Percentiles rank a stretch among this genome's conserved stretches.
phyloP scores from a whole-genome alignment of 345 rosid species.

The Rhodamnia rubescens region DNA sequence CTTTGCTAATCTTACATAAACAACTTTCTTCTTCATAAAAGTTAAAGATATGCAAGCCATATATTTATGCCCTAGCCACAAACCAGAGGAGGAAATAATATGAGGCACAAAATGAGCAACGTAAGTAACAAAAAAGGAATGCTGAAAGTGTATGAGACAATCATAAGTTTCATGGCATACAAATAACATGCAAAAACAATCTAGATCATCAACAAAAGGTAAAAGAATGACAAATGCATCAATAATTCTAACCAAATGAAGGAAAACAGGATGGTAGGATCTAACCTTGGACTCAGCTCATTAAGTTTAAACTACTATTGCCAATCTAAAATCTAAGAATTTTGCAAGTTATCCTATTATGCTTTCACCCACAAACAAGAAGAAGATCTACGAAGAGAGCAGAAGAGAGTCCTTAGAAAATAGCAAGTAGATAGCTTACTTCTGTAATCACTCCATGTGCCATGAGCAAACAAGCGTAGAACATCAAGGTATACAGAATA shows the following conservation, averaged over 20 bases:
- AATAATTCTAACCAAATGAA: not conserved
- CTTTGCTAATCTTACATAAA: not conserved
- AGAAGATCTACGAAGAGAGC: not conserved
- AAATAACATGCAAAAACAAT: not conserved
- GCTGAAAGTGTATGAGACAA: not conserved
- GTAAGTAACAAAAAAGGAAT: not conserved
- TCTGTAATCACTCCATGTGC: constrained; percentile 93
- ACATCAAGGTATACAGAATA: constrained; percentile 41
- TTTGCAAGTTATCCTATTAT: not conserved
- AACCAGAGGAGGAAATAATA: not conserved
- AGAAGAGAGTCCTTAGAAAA: not conserved
- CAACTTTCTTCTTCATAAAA: not conserved
- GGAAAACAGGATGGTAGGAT: not conserved
- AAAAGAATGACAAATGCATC: not conserved
- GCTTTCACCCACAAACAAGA: not conserved
- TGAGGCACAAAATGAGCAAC: not conserved
- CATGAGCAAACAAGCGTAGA: constrained; percentile 79
- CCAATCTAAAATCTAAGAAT: not conserved
- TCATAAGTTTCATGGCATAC: not conserved
- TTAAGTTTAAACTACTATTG: not conserved
- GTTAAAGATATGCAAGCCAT: not conserved
- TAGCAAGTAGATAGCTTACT: constrained; percentile 23
- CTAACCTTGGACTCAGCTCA: not conserved
- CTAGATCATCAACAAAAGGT: not conserved
- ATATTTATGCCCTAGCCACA: not conserved